These are phyloP conservation scores for Chaetomium globosum DNA, from an alignment of 2,329 filamentous ascomycete species.

Conservation along the genomic window DNA sequence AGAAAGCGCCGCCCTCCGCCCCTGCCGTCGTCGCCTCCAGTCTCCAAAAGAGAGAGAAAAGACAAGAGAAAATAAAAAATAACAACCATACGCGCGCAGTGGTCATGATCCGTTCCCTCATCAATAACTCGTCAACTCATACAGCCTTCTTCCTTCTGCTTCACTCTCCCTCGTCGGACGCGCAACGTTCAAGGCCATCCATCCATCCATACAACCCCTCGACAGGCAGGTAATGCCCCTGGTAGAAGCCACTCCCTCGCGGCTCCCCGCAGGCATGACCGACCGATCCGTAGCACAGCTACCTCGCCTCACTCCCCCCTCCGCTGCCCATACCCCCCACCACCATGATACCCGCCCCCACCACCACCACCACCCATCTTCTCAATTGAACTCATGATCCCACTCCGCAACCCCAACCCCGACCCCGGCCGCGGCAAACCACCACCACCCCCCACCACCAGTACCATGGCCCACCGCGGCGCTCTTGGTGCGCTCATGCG, in stretches of 20 bases:
- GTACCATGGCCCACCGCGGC: conserved; percentile 33
- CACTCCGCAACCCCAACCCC: conserved; percentile 43
- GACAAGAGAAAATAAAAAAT: background rate
- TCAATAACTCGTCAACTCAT: conserved; percentile 8
- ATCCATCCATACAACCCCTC: background rate
- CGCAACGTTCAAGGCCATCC: background rate
- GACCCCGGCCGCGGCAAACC: conserved; percentile 56
- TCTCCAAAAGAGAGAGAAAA: background rate
- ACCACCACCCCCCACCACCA: conserved; percentile 33
- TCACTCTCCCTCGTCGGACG: background rate
- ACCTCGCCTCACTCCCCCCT: conserved; percentile 14
- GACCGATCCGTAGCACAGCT: too few relatives aligned
- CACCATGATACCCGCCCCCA: conserved; percentile 46
- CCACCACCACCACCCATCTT: conserved; percentile 67
- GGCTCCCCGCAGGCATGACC: too few relatives aligned
- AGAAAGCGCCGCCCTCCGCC: background rate
- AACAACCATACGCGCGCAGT: background rate
- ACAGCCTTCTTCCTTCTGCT: background rate
- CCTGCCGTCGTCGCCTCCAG: background rate
- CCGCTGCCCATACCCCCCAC: conserved; percentile 14
- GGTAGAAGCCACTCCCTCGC: too few relatives aligned
- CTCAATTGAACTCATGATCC: conserved; percentile 75
- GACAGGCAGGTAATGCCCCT: too few relatives aligned
- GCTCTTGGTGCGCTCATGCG: conserved; percentile 52
- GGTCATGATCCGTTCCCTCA: background rate